Base-by-base conservation (phyloP, 106 monocot genomes). In the Platanthera zijinensis region DNA sequence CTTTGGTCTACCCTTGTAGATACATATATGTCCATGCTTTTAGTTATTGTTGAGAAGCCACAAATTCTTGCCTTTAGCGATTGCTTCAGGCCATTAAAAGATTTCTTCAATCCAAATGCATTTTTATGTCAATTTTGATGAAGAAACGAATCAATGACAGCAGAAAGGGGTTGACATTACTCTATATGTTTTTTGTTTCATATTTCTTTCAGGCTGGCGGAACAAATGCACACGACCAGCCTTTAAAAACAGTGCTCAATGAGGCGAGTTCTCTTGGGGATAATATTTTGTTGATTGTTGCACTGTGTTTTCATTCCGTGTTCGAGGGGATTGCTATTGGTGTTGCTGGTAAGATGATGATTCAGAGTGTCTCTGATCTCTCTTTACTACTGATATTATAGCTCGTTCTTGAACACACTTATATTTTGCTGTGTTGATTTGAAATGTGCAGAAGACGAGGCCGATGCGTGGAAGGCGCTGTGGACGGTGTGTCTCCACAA, bases 241-340 rank as follows among this genome's bases (percentile, higher is more conserved):
- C 87, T 18, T 84, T 73, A 11, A 74, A 86, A 49, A 32, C 84
- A 50, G 48, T 80, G 56, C 78, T 90, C 11, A 73, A 61, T 6
- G 67, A 90, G 79, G 86, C 86, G 11, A 84, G 76, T 53, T 81
- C 90, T 8, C 61, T 88, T 32, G 93, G 93, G 15, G 90, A 94
- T 76, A 89, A 86, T 86, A 78, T 94, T 52, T 59, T 90, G 52
- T 73, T 90, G 78, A 90, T 90, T 52, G 76, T 81, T 22, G 93
- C 93, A 8, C 74, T 94, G 81, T 90, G 93, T 51, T 90, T 90
- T 76, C 93, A 94, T 77, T 94, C 93, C 32, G 88, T 90, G 14
- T 94, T 90, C 62, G 93, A 94, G 80, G 90, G 93, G 79, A 94
- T 94, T 54, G 93, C 93, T 18, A 88, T 94, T 72, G 90, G 93